These are phyloP conservation scores for Balakata baccata DNA, from an alignment of 345 rosid species.

Conservation along the genomic window DNA sequence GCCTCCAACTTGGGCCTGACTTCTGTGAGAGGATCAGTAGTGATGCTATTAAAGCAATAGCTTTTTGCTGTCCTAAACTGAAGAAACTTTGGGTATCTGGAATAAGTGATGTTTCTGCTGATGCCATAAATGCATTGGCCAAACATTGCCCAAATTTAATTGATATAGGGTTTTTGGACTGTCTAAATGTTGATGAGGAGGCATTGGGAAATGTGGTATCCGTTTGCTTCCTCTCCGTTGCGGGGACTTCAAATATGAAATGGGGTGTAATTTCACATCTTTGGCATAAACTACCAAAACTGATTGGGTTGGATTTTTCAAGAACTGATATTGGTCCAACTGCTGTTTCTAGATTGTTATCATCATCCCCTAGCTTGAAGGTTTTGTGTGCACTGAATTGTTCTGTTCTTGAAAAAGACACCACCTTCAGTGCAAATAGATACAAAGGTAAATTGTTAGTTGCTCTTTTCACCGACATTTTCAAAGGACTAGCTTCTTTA, in stretches of 20 bases:
- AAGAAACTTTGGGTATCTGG: conserved; percentile 36
- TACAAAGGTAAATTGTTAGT: conserved; percentile 36
- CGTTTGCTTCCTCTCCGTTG: conserved; percentile 32
- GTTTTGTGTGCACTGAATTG: conserved; percentile 36
- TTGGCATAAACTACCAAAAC: conserved; percentile 32
- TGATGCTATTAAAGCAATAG: conserved; percentile 37
- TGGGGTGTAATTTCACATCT: conserved; percentile 35
- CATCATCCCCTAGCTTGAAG: conserved; percentile 29
- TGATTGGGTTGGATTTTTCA: conserved; percentile 34
- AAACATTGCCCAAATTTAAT: conserved; percentile 27
- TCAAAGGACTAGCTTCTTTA: conserved; percentile 27
- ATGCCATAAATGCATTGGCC: conserved; percentile 40
- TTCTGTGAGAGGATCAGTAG: conserved; percentile 39
- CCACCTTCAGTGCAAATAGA: conserved; percentile 40
- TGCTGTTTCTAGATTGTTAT: conserved; percentile 25
- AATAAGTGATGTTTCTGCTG: conserved; percentile 31
- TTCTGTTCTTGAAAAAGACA: conserved; percentile 36
- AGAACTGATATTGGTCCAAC: conserved; percentile 33
- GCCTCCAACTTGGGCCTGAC: conserved; percentile 37
- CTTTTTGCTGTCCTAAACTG: conserved; percentile 38
- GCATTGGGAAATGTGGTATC: conserved; percentile 36
- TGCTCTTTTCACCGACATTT: conserved; percentile 28
- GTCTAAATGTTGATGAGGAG: conserved; percentile 26
- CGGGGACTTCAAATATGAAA: conserved; percentile 36
- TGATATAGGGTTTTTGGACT: conserved; percentile 37